These are phyloP conservation scores for Tetratostichococcus sp. DNA, from an alignment of 139 green algal genomes.

Conservation along the genomic window DNA sequence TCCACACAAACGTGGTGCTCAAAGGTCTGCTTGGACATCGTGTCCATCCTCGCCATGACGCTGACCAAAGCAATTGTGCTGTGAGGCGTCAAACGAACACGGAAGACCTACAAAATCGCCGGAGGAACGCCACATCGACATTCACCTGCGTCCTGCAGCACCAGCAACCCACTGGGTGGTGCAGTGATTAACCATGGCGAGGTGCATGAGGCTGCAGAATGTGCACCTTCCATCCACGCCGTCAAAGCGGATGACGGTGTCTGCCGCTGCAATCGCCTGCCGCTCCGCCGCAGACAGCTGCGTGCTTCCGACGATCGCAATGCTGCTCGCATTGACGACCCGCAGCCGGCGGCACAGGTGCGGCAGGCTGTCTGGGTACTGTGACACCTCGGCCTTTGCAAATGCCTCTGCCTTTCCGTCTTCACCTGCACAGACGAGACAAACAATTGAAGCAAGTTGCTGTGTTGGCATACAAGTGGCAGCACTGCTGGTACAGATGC, in stretches of 20 bases:
- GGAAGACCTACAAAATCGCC: no score
- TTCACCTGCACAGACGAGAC: background rate
- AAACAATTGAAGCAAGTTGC: no score
- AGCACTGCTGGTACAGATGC: no score
- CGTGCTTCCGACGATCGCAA: background rate
- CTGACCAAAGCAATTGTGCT: no score
- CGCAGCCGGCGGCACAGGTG: constrained; percentile 1
- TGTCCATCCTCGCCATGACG: no score
- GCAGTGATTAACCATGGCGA: no score
- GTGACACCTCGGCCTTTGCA: background rate
- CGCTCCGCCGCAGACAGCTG: background rate
- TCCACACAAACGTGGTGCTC: background rate
- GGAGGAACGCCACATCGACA: no score
- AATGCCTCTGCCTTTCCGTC: background rate
- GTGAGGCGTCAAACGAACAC: no score
- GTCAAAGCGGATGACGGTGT: background rate
- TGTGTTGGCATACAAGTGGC: no score
- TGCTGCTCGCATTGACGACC: background rate
- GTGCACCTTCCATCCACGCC: background rate
- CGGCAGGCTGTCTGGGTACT: background rate
- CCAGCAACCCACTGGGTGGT: no score
- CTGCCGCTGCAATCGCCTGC: background rate
- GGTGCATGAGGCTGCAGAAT: no score
- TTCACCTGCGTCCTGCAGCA: background rate
- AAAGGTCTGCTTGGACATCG: no score